phyloP scores from a whole-genome alignment of 768 basidiomycete genomes.

The Botryobasidium botryosum region DNA sequence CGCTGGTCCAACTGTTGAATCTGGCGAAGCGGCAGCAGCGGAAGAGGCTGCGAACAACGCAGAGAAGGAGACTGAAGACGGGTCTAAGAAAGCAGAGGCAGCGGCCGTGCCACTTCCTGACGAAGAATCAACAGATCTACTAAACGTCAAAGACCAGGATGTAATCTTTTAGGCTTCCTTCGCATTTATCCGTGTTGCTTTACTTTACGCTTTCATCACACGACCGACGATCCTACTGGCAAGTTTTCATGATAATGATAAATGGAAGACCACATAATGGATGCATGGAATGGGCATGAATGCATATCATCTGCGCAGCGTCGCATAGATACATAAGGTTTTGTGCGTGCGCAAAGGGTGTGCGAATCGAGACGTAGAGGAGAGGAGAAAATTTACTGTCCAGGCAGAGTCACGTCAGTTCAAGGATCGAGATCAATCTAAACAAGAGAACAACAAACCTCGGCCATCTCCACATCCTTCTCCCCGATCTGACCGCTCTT shows the following conservation, averaged over 20 bases:
- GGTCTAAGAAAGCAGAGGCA: conserved; percentile 19
- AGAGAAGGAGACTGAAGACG: conserved; percentile 15
- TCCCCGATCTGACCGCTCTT: conserved; percentile 7
- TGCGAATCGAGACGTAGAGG: conserved; percentile 5
- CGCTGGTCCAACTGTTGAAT: too few relatives aligned
- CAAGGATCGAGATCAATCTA: too few relatives aligned
- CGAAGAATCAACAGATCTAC: conserved; percentile 37
- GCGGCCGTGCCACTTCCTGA: conserved; percentile 17
- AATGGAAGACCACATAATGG: too few relatives aligned
- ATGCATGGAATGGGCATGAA: neutral
- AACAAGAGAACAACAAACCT: conserved; percentile 35
- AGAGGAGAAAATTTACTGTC: conserved; percentile 5
- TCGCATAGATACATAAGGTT: neutral
- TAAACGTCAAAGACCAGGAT: conserved; percentile 80
- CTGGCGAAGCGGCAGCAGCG: conserved; percentile 13
- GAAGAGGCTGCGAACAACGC: conserved; percentile 9
- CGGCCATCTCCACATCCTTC: conserved; percentile 43
- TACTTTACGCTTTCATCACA: neutral
- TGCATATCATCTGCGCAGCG: neutral
- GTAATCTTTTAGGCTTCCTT: conserved; percentile 58
- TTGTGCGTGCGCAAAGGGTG: neutral
- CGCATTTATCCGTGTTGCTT: neutral
- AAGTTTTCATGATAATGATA: too few relatives aligned
- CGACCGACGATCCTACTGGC: too few relatives aligned
- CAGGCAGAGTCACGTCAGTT: conserved; percentile 12